phyloP scores from a whole-genome alignment of 148 eudicot genomes.

The Rhododendron simsii region DNA sequence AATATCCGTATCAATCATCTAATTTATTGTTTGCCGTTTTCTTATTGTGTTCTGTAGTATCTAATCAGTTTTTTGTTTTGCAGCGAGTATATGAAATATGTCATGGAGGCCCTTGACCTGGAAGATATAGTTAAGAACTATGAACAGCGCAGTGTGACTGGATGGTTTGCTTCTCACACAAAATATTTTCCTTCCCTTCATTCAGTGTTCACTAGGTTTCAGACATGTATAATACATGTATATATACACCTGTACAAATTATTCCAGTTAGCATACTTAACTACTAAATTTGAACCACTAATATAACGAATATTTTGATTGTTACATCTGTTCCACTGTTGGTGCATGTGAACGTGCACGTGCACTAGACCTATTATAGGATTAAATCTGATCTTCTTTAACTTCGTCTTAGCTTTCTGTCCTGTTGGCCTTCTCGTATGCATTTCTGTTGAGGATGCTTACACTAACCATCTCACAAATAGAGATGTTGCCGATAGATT shows the following conservation, averaged over 20 bases:
- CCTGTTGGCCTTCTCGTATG: background rate
- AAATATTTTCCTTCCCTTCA: background rate
- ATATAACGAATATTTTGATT: background rate
- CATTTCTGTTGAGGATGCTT: background rate
- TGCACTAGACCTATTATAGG: background rate
- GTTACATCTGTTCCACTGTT: background rate
- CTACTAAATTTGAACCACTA: background rate
- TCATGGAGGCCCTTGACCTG: constrained; percentile 77
- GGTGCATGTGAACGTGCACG: background rate
- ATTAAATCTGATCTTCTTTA: background rate
- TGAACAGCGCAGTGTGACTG: constrained; percentile 60
- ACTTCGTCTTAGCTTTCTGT: background rate
- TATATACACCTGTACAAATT: background rate
- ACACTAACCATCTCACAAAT: background rate
- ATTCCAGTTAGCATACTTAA: background rate
- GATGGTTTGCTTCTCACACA: constrained; percentile 53
- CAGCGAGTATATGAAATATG: constrained; percentile 80
- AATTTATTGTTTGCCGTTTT: background rate
- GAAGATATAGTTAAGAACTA: constrained; percentile 83
- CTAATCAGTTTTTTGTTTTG: constrained; percentile 11
- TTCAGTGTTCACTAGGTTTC: background rate
- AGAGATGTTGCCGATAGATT: background rate
- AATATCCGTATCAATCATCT: background rate
- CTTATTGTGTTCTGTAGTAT: background rate
- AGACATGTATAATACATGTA: background rate